Percentiles rank a stretch among this genome's conserved stretches.
These are phyloP conservation scores for Lactifluus piperatus DNA, from an alignment of 768 basidiomycete genomes.

Conservation along the genomic window DNA sequence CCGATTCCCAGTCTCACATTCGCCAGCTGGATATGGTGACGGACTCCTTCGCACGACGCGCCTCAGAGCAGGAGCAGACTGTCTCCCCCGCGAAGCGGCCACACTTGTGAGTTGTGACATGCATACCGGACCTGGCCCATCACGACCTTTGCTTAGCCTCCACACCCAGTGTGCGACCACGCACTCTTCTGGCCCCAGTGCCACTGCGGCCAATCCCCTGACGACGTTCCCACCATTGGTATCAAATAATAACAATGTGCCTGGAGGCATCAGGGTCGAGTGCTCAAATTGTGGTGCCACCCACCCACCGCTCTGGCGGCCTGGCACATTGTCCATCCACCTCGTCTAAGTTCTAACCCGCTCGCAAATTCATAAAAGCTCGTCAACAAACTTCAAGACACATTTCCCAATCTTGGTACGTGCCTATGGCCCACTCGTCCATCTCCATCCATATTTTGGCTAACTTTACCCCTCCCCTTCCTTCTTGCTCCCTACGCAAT, in stretches of 20 bases:
- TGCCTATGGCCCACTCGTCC: too few relatives aligned
- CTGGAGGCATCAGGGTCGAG: slow-evolving; percentile 64
- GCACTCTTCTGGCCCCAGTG: slow-evolving; percentile 58
- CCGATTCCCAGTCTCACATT: slow-evolving; percentile 10
- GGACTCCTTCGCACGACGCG: slow-evolving; percentile 33
- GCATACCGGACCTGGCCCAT: background rate
- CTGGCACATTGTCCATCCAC: too few relatives aligned
- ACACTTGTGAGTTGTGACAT: slow-evolving; percentile 20
- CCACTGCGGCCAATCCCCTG: slow-evolving; percentile 32
- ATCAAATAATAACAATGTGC: slow-evolving; percentile 12
- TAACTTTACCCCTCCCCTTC: too few relatives aligned
- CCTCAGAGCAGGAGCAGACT: slow-evolving; percentile 40
- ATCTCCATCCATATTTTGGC: too few relatives aligned
- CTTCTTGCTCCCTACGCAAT: too few relatives aligned
- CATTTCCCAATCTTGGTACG: too few relatives aligned
- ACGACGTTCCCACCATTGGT: slow-evolving; percentile 19
- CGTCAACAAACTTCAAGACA: too few relatives aligned
- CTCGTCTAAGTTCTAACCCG: too few relatives aligned
- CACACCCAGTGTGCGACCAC: slow-evolving; percentile 12
- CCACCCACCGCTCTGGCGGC: slow-evolving; percentile 73
- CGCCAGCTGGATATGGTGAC: slow-evolving; percentile 19
- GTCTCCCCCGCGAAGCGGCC: too few relatives aligned
- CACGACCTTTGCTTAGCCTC: slow-evolving; percentile 7
- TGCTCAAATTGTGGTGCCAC: slow-evolving; percentile 87
- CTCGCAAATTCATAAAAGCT: too few relatives aligned